These are phyloP conservation scores for Canna indica DNA, from an alignment of 176 grass and related monocot species.

Conservation along the genomic window DNA sequence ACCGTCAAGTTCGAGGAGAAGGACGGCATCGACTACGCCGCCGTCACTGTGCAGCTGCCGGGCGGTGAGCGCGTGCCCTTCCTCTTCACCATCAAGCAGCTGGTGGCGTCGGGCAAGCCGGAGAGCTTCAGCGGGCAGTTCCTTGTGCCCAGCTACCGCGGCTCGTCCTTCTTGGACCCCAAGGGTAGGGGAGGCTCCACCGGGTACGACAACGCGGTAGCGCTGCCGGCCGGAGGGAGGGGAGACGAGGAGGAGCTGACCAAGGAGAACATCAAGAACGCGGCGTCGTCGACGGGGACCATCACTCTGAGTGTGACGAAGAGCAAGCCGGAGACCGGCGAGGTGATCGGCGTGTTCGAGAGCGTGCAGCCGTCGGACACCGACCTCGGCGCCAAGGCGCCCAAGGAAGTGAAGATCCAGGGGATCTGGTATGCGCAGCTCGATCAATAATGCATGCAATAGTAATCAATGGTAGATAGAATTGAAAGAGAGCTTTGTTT, in stretches of 20 bases:
- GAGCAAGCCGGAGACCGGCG: slow-evolving; percentile 6
- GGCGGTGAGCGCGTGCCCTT: slow-evolving; percentile 5
- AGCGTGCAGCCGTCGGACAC: slow-evolving; percentile 6
- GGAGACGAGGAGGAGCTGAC: slow-evolving; percentile 3
- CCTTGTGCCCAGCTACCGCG: slow-evolving; percentile 1
- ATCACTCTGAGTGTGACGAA: background rate
- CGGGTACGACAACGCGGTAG: slow-evolving; percentile 5
- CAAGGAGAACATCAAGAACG: slow-evolving; percentile 6
- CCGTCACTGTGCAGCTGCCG: background rate
- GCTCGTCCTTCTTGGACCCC: slow-evolving; percentile 3
- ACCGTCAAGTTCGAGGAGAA: slow-evolving; percentile 6
- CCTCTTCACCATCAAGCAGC: slow-evolving; percentile 6
- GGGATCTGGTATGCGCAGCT: slow-evolving; percentile 2
- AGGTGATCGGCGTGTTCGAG: background rate
- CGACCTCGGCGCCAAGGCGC: background rate
- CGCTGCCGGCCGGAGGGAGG: background rate
- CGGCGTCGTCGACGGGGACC: background rate
- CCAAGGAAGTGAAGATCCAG: slow-evolving; percentile 4
- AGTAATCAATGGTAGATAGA: no score
- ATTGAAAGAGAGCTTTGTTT: no score
- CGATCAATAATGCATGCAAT: background rate
- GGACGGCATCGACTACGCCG: slow-evolving; percentile 6
- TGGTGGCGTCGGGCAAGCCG: background rate
- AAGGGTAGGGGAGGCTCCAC: slow-evolving; percentile 2
- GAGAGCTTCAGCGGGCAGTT: slow-evolving; percentile 9